Base-by-base conservation (phyloP, 805 yeast species). In the Wickerhamomyces xylosicus region DNA sequence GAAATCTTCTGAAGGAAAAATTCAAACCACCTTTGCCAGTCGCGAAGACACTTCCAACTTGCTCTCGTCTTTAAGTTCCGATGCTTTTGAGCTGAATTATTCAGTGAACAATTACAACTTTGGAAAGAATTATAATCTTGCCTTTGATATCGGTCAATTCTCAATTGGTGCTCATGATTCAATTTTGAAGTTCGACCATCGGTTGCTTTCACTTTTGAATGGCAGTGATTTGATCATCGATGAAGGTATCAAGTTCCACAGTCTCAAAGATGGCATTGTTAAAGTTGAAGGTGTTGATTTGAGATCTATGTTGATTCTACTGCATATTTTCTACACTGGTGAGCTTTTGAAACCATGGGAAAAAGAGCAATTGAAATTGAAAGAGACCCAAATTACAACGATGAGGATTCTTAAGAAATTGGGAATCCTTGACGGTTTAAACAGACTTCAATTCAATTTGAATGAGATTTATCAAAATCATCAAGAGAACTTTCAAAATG, bases 311-410 rank as follows among this genome's bases (percentile, higher is more conserved):
- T 53, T 63, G 25, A 57, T 79, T 2, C 49, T 72, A 8, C 44
- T 73, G 5, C 72, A 73, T 48, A 66, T 64, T 39, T 39, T 74
- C 1, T 79, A 78, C 48, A 71, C 79, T 0, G 75, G 74, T 38
- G 48, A 50, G 14, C 52, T 59, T 4, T 33, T 70, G 5, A 66
- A 61, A 33, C 53, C 73, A 9, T 75, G 81, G 81, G 66, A 62
- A n/a, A 14, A 50, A n/a, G 59, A 21, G 58, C 0, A 32, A 49
- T 3, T 50, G 6, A 40, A 38, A 2, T 19, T 45, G 17, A 35
- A 29, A 16, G 16, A 28, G 1, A 35, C 43, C 2, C 45, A 47
- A 37, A 19, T 10, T 3, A 44, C 47, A 37, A 37, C 49, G 1
- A 7, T 37, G 0, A 31, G 28, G 3, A 19, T 52, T 5, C 19